These are phyloP conservation scores for Obelidium mucronatum DNA, from an alignment of 192 early-diverging fungal genomes.

Conservation along the genomic window DNA sequence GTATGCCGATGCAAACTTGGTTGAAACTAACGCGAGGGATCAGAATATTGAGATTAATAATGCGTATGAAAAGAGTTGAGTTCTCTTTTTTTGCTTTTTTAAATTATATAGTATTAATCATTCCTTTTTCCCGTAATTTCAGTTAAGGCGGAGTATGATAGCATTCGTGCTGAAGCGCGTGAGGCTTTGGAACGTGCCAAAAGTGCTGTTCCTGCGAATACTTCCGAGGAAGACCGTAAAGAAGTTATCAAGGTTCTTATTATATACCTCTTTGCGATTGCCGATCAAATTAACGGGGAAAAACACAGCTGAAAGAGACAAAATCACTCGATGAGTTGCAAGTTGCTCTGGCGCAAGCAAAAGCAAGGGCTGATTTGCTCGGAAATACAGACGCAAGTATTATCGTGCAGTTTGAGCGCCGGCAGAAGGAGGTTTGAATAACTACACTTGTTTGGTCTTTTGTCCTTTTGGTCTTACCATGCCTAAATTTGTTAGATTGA, in stretches of 20 bases:
- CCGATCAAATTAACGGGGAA: constrained; percentile 17
- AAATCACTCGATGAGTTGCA: constrained; percentile 70
- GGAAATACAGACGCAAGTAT: constrained; percentile 61
- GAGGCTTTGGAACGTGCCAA: constrained; percentile 61
- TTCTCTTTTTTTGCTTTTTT: neutral
- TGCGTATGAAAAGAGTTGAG: neutral
- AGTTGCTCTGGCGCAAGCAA: constrained; percentile 60
- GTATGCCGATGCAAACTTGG: neutral
- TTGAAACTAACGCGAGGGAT: constrained; percentile 12
- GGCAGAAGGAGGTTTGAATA: constrained; percentile 53
- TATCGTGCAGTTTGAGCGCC: constrained; percentile 73
- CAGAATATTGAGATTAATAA: constrained; percentile 6
- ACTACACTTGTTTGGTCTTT: constrained; percentile 1
- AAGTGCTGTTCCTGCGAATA: constrained; percentile 48
- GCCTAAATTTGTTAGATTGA: constrained; percentile 57
- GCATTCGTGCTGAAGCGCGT: constrained; percentile 37
- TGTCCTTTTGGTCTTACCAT: constrained; percentile 10
- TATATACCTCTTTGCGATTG: neutral
- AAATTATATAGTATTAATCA: neutral
- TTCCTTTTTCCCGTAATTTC: no score
- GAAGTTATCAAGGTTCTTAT: constrained; percentile 57
- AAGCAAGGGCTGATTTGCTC: constrained; percentile 63
- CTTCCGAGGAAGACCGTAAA: constrained; percentile 60
- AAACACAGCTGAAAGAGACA: constrained; percentile 29
- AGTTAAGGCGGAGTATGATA: constrained; percentile 6